Conservation (phyloP, 2,329 filamentous ascomycete species). For the Blastomyces gilchristii region DNA sequence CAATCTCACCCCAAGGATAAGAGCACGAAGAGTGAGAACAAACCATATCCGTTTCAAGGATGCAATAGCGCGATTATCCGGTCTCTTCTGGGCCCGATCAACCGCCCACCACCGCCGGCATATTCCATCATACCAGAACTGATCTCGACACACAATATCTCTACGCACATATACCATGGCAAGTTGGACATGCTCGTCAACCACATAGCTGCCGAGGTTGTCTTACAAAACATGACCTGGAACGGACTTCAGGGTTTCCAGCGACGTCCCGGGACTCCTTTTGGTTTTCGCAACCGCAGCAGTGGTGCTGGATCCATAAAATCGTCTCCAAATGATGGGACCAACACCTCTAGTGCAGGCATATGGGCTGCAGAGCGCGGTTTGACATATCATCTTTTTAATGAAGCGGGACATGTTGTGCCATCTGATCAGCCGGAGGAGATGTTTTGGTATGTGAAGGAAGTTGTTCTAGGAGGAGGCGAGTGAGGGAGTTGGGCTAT, state of each 20-base stretch:
- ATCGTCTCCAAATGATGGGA: not conserved
- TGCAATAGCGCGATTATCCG: slow-evolving; percentile 26
- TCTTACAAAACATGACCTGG: slow-evolving; percentile 36
- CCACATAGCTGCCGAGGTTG: slow-evolving; percentile 28
- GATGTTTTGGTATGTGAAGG: slow-evolving; percentile 30
- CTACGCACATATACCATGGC: slow-evolving; percentile 30
- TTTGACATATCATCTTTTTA: slow-evolving; percentile 29
- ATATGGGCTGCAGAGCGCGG: slow-evolving; percentile 27
- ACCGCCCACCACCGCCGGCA: slow-evolving; percentile 22
- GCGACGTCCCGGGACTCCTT: slow-evolving; percentile 19
- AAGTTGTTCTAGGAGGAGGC: slow-evolving; percentile 22
- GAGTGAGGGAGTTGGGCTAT: not conserved
- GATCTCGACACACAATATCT: slow-evolving; percentile 24
- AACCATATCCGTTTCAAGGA: slow-evolving; percentile 17
- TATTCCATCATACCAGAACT: slow-evolving; percentile 27
- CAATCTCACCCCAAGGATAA: slow-evolving; percentile 1
- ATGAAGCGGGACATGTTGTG: slow-evolving; percentile 27
- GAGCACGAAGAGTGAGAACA: slow-evolving; percentile 10
- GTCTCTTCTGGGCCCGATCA: slow-evolving; percentile 18
- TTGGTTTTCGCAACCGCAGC: slow-evolving; percentile 9
- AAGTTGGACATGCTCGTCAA: slow-evolving; percentile 32
- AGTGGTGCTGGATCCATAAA: slow-evolving; percentile 6
- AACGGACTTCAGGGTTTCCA: slow-evolving; percentile 28
- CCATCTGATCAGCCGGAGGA: slow-evolving; percentile 24
- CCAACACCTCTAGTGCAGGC: slow-evolving; percentile 14